Evolutionary conservation across 805 yeast species (phyloP).

Genomic region (Candida mattraensis): DNA sequence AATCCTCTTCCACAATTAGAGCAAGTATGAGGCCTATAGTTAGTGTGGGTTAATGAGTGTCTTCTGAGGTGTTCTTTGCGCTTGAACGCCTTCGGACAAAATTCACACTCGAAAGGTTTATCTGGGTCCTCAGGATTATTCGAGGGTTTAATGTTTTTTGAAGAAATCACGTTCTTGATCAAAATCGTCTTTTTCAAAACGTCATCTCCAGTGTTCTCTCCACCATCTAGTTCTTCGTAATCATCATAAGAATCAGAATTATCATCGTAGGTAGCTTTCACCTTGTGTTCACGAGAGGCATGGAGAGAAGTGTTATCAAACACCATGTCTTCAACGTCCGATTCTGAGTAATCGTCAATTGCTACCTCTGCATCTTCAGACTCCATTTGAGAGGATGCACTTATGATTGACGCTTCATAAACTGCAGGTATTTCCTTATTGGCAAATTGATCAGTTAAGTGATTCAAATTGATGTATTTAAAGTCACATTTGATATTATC

Average conservation of each 20-base stretch:
- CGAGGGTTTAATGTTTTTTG: conserved; percentile 23
- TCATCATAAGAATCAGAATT: conserved; percentile 3
- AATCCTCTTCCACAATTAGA: conserved; percentile 28
- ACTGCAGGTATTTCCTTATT: neutral
- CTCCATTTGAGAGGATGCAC: neutral
- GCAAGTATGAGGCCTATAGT: conserved; percentile 29
- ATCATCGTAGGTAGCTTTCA: no score
- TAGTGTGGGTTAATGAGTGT: conserved; percentile 29
- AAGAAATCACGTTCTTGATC: conserved; percentile 23
- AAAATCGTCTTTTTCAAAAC: conserved; percentile 15
- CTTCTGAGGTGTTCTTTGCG: conserved; percentile 29
- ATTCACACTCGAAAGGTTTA: conserved; percentile 26
- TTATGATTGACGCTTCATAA: neutral
- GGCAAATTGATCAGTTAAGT: conserved; percentile 2
- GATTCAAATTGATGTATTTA: conserved; percentile 19
- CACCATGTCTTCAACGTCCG: conserved; percentile 1
- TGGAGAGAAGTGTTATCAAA: no score
- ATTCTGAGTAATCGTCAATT: conserved; percentile 2
- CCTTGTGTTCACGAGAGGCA: neutral
- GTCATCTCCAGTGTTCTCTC: conserved; percentile 3
- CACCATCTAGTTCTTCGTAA: conserved; percentile 3
- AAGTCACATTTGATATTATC: conserved; percentile 3
- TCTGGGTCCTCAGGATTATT: conserved; percentile 19
- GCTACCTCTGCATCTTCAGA: conserved; percentile 1
- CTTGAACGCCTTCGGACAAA: conserved; percentile 28